phyloP scores from a whole-genome alignment of 2,329 filamentous ascomycete species.

The Pseudogymnoascus sp. region DNA sequence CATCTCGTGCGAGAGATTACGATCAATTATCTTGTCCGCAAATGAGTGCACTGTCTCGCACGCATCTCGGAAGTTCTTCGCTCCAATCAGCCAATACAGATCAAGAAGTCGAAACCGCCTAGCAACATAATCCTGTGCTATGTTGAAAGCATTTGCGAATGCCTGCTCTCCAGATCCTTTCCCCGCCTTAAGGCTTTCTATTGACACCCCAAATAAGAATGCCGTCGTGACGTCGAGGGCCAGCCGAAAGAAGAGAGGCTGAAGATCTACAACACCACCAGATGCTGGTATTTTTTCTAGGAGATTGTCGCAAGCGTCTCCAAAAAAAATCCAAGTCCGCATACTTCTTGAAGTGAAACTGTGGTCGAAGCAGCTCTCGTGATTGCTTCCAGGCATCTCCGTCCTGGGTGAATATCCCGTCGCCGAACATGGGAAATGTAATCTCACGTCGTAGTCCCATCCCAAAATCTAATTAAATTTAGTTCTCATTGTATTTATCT shows the following conservation, averaged over 20 bases:
- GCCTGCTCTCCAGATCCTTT: conserved; percentile 13
- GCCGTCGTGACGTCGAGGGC: conserved; percentile 52
- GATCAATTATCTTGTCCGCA: conserved; percentile 25
- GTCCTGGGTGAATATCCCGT: conserved; percentile 33
- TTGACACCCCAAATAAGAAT: conserved; percentile 48
- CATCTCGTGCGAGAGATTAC: conserved; percentile 27
- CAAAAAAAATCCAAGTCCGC: conserved; percentile 31
- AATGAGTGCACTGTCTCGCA: conserved; percentile 20
- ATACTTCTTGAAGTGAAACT: conserved; percentile 30
- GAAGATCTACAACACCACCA: conserved; percentile 26
- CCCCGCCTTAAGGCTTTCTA: conserved; percentile 21
- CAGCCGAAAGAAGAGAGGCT: conserved; percentile 41
- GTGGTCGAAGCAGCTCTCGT: conserved; percentile 30
- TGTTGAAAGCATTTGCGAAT: conserved; percentile 34
- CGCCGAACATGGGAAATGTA: conserved; percentile 27
- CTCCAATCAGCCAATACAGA: conserved; percentile 21
- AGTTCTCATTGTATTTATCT: background rate
- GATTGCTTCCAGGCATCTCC: conserved; percentile 28
- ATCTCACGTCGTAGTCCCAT: conserved; percentile 24
- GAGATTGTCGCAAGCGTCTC: conserved; percentile 29
- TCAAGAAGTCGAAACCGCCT: conserved; percentile 27
- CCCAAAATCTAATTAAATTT: conserved; percentile 22
- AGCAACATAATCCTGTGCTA: conserved; percentile 28
- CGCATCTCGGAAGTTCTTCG: conserved; percentile 23
- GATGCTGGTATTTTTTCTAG: conserved; percentile 17